Evolutionary conservation across 2,329 filamentous ascomycete species (phyloP).

Genomic region (Neofusicoccum umdonicola): DNA sequence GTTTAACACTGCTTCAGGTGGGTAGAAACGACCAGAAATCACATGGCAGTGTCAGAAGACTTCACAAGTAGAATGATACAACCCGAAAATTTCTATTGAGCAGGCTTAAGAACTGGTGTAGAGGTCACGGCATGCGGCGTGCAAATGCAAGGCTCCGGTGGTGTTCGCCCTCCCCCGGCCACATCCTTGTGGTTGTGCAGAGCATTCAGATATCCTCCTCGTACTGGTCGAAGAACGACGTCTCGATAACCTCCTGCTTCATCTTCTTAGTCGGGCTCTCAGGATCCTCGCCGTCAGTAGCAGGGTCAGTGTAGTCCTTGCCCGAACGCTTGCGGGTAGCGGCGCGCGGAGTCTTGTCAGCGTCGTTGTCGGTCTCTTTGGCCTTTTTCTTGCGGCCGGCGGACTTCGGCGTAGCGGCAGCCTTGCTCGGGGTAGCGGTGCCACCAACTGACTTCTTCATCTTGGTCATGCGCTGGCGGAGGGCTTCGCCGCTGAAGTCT

Average conservation of each 20-base stretch:
- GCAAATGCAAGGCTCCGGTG: too few relatives aligned
- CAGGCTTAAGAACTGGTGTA: too few relatives aligned
- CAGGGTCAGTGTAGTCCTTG: neutral
- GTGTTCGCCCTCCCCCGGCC: too few relatives aligned
- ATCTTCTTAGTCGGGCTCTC: neutral
- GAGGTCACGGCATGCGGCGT: too few relatives aligned
- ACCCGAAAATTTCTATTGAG: too few relatives aligned
- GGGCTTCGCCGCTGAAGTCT: neutral
- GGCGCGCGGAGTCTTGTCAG: neutral
- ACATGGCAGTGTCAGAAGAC: too few relatives aligned
- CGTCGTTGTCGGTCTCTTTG: neutral
- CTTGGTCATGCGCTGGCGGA: neutral
- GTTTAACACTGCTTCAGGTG: too few relatives aligned
- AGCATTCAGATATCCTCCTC: neutral
- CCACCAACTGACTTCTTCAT: neutral
- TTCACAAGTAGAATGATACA: too few relatives aligned
- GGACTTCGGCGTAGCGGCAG: neutral
- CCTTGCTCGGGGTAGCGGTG: neutral
- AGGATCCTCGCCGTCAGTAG: neutral
- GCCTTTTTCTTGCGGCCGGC: neutral
- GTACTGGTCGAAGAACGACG: neutral
- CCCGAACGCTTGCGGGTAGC: neutral
- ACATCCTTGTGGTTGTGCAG: neutral
- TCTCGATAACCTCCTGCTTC: neutral
- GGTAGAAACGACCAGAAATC: too few relatives aligned